Percentiles rank a stretch among this genome's conserved stretches.
Evolutionary conservation across 1,284 basidiomycete genomes (phyloP).

Genomic region (Ustilago xerochloae): DNA sequence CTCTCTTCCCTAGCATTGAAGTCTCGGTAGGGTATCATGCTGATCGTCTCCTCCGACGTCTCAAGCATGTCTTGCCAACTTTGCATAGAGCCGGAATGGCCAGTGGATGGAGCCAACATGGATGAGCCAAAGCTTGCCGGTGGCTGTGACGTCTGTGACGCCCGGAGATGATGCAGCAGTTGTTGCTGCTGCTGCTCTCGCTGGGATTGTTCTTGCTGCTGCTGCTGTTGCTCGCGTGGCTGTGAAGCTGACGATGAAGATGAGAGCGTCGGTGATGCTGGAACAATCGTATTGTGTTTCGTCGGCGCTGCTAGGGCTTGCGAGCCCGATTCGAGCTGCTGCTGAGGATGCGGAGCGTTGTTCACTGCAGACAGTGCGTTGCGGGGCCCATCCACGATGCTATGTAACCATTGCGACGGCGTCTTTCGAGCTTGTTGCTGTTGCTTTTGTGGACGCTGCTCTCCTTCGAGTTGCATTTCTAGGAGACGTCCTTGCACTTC

Average conservation of each 20-base stretch:
- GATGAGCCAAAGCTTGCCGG: background rate
- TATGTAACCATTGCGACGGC: background rate
- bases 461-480: background rate
- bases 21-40: no score
- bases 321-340: background rate
- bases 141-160: background rate
- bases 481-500: background rate
- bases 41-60: no score
- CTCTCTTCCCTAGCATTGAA: no score
- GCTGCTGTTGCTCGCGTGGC: background rate
- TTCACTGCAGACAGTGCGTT: no score
- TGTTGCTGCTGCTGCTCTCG: background rate
- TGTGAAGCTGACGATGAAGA: background rate
- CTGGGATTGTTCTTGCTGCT: no score
- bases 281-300: background rate
- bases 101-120: background rate
- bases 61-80: conserved; percentile 4
- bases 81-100: background rate
- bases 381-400: background rate
- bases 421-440: no score
- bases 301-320: background rate
- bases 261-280: background rate
- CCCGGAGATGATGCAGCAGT: background rate
- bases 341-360: background rate
- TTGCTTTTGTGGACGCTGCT: background rate